These are phyloP conservation scores for Fusarium hostae DNA, from an alignment of 2,329 filamentous ascomycete species.

Conservation along the genomic window DNA sequence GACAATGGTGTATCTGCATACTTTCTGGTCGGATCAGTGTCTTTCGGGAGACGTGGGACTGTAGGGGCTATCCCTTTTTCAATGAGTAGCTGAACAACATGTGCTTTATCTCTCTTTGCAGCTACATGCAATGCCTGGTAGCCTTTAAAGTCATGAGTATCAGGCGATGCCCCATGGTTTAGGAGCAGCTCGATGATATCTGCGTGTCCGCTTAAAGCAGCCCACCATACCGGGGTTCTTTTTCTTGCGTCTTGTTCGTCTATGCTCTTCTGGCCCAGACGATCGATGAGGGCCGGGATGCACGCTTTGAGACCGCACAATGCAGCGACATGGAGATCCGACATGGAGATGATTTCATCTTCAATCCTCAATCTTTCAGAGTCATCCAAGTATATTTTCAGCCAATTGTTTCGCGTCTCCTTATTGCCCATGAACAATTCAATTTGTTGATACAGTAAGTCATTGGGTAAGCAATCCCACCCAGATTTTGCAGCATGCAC, in stretches of 20 bases:
- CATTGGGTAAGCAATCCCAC: background rate
- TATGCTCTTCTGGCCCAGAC: background rate
- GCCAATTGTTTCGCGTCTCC: background rate
- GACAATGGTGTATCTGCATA: background rate
- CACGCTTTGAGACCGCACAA: constrained; percentile 19
- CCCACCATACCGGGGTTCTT: constrained; percentile 33
- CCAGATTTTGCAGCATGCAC: constrained; percentile 4
- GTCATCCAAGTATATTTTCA: background rate
- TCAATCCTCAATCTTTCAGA: background rate
- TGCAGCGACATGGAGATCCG: constrained; percentile 25
- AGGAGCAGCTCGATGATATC: constrained; percentile 36
- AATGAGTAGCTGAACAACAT: constrained; percentile 15
- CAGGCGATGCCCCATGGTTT: constrained; percentile 41
- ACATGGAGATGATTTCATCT: background rate
- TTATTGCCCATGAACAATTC: constrained; percentile 8
- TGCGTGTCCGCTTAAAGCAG: constrained; percentile 39
- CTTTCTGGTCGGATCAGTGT: no score
- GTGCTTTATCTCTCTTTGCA: constrained; percentile 29
- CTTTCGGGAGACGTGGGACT: constrained; percentile 5
- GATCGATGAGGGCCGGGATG: background rate
- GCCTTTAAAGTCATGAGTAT: constrained; percentile 18
- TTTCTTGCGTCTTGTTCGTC: background rate
- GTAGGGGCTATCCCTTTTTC: constrained; percentile 48
- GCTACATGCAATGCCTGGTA: constrained; percentile 51
- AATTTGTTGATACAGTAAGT: constrained; percentile 2